These are phyloP conservation scores for Paxillus rubicundulus DNA, from an alignment of 768 basidiomycete genomes.

Conservation along the genomic window DNA sequence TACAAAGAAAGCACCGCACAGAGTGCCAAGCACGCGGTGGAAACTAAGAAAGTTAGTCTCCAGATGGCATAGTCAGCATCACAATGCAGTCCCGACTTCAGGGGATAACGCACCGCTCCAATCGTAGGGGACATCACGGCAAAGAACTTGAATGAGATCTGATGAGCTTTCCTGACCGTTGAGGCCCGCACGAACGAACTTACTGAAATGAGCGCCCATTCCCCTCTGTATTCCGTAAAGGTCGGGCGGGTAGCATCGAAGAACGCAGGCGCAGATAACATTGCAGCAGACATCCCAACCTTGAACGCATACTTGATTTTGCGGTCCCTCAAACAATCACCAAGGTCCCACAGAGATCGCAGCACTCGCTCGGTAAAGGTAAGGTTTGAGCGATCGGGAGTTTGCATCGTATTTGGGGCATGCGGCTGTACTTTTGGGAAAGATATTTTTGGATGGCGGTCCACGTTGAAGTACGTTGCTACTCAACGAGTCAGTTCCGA, in stretches of 20 bases:
- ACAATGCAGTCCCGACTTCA: slow-evolving; percentile 1
- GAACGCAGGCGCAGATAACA: slow-evolving; percentile 88
- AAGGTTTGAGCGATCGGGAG: slow-evolving; percentile 62
- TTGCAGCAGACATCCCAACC: slow-evolving; percentile 76
- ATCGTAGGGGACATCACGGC: slow-evolving; percentile 91
- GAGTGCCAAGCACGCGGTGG: slow-evolving; percentile 81
- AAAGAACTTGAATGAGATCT: slow-evolving; percentile 54
- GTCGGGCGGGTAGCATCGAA: slow-evolving; percentile 71
- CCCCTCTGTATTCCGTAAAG: slow-evolving; percentile 82
- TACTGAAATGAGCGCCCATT: slow-evolving; percentile 95
- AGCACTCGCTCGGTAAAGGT: slow-evolving; percentile 59
- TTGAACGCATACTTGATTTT: slow-evolving; percentile 89
- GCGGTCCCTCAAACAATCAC: slow-evolving; percentile 60
- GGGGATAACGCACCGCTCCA: slow-evolving; percentile 60
- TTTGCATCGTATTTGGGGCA: slow-evolving; percentile 83
- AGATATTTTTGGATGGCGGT: slow-evolving; percentile 51
- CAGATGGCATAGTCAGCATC: slow-evolving; percentile 9
- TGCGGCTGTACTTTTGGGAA: slow-evolving; percentile 85
- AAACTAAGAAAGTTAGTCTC: slow-evolving; percentile 85
- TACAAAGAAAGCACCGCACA: slow-evolving; percentile 47
- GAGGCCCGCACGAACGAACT: slow-evolving; percentile 26
- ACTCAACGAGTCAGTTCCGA: slow-evolving; percentile 7
- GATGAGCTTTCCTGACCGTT: slow-evolving; percentile 4
- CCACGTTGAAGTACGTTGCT: slow-evolving; percentile 56
- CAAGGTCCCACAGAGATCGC: slow-evolving; percentile 71